phyloP scores from a whole-genome alignment of 2,329 filamentous ascomycete genomes.

The Fusarium drepaniforme region DNA sequence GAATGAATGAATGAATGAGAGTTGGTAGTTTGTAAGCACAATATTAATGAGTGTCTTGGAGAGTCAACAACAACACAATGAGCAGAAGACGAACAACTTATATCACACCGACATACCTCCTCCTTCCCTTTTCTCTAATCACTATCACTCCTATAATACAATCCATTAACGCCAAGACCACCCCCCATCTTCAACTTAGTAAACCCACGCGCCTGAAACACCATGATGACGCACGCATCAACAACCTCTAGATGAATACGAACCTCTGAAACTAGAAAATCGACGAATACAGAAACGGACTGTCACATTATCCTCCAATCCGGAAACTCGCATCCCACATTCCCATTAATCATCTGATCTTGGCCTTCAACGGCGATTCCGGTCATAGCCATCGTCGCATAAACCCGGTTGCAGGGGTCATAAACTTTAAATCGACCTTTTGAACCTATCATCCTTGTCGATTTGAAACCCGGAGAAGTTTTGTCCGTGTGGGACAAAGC shows the following conservation, averaged over 20 bases:
- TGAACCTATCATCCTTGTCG: neutral
- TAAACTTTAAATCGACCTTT: neutral
- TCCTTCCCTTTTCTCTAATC: neutral
- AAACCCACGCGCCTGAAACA: neutral
- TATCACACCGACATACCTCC: neutral
- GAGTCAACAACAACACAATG: too few species aligned
- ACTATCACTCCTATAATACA: neutral
- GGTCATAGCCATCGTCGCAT: neutral
- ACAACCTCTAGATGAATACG: neutral
- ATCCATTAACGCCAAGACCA: neutral
- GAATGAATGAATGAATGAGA: slow-evolving; percentile 15
- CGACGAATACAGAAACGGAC: neutral
- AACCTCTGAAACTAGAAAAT: neutral
- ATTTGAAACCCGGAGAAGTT: neutral
- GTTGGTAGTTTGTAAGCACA: slow-evolving; percentile 4
- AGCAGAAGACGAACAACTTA: neutral
- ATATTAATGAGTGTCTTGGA: slow-evolving; percentile 1
- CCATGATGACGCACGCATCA: neutral
- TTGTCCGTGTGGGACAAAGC: slow-evolving; percentile 1
- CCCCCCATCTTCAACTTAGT: neutral
- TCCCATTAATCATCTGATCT: neutral
- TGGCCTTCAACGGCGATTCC: neutral
- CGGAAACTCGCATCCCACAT: neutral
- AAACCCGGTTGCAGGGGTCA: neutral
- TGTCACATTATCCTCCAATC: neutral